Base-by-base conservation (phyloP, 768 basidiomycete genomes). In the Coprinopsis sp. region DNA sequence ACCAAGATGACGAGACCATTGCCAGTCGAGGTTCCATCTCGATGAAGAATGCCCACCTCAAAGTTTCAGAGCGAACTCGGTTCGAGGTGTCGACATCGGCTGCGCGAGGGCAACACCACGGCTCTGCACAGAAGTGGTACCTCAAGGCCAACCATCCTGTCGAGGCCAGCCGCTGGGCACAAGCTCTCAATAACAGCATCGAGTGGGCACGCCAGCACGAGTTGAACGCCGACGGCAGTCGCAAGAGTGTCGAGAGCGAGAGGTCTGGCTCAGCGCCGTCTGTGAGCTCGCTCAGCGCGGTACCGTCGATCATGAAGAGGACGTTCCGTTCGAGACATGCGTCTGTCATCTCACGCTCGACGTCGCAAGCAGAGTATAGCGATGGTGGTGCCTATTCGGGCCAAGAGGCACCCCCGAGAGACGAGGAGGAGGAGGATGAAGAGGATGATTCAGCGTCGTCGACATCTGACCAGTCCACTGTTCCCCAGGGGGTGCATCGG, bases 21-120 rank as follows among this genome's bases (percentile, higher is more conserved):
- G 82, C 91, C 0, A 84, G 83, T 38, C 77, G 94, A 16, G 94
- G 94, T 1, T 85, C 91, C 0, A 92, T 97, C 53, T 80, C 85
- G 2, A 88, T 96, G 83, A 83, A 81, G 55, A 83, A 76, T 1
- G 92, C 91, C 1, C 65, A 74, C 4, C 65, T 93, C 16, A 83
- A 80, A 55, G 51, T 70, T 14, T 70, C 77, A 6, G 82, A 87
- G 51, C 78, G 82, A 39, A 70, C 82, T 16, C 82, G 90, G 12
- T 94, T 98, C 55, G 92, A 95, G 58, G 77, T 98, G 4, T 65
- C 72, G 13, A 21, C 33, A 3, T 10, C 37, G 5, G 27, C n/a
- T 23, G 19, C 43, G 3, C 68, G 74, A 13, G 72, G 75, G 2
- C 67, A 73, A 33, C 60, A 46, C 16, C 47, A 68, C 16, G 52